Evolutionary conservation across 768 basidiomycete species (phyloP), one percentile per base, ranked within the genome.

Genomic region (Suillus occidentalis): DNA sequence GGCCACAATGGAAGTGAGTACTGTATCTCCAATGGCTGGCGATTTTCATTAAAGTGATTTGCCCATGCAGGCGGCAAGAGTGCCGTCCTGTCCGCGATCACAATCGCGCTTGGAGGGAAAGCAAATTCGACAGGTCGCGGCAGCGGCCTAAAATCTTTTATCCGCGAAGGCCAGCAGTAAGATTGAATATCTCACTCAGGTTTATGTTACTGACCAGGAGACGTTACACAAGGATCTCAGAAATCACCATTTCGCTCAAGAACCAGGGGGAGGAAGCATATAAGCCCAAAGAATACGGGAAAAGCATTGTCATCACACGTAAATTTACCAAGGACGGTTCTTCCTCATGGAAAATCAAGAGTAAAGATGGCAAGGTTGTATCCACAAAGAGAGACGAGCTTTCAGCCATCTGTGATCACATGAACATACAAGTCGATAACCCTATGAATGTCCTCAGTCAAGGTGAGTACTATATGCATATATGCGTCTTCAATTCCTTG

Each of bases 401-500:
- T 13, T 84, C 91, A 20, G 86, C 89, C 2, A 98, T 99, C 59
- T 91, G 91, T 70, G 94, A 97, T 73, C 91, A 95, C 68, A 97
- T 97, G 90, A 95, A 95, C 70, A 93, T 99, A 63, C 95, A 97
- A 73, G 93, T 97, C 65, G 95, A 97, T 73, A 96, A 96, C 72
- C 97, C 96, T 2, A 88, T 98, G 87, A 98, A 94, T 66, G 90
- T 99, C 31, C 83, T 97, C 52, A 95, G 93, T 1, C 94, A 95
- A 83, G 92, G 90, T 84, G 67, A 31, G 71, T 65, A 31, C 58
- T 10, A 34, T 25, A 8, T 28, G 28, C 16, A n/a, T 20, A 6
- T 25, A 10, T 28, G 3, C 2, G 36, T n/a, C 58, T 40, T 12
- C 49, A 5, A 1, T 31, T 3, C 40, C 47, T 66, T n/a, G 65